Conservation (phyloP, 768 basidiomycete species). For the Russula brevipes region DNA sequence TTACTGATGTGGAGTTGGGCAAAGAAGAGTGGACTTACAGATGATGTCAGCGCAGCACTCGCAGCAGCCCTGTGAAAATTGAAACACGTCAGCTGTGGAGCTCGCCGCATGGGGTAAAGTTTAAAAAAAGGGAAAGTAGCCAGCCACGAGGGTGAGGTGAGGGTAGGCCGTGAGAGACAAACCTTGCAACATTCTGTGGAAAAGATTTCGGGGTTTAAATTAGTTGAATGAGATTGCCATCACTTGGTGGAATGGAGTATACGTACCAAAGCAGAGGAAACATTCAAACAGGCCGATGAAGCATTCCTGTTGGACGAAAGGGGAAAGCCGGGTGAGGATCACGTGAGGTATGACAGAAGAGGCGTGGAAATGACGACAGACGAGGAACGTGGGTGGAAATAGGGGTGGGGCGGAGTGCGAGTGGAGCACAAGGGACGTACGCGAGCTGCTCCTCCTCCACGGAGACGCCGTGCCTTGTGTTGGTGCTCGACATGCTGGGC, state of each 20-base stretch:
- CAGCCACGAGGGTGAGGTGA: not conserved
- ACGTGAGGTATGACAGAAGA: not conserved
- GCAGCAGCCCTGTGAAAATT: slow-evolving; percentile 52
- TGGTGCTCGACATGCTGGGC: slow-evolving; percentile 35
- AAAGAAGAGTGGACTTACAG: slow-evolving; percentile 42
- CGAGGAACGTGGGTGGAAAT: not conserved
- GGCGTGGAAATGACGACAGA: not conserved
- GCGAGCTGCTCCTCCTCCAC: slow-evolving; percentile 61
- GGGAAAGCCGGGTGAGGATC: slow-evolving; percentile 3
- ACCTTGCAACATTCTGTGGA: slow-evolving; percentile 67
- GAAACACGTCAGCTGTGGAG: not conserved
- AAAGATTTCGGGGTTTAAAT: not conserved
- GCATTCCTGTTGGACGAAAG: slow-evolving; percentile 48
- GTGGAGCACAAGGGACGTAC: not conserved
- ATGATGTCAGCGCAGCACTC: slow-evolving; percentile 65
- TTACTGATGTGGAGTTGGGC: slow-evolving; percentile 9
- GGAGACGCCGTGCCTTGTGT: slow-evolving; percentile 51
- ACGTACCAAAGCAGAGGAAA: slow-evolving; percentile 70
- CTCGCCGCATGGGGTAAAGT: not conserved
- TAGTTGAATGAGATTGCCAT: too few relatives aligned
- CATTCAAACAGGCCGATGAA: slow-evolving; percentile 56
- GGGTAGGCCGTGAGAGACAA: slow-evolving; percentile 18
- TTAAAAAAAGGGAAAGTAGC: not conserved
- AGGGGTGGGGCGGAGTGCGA: not conserved
- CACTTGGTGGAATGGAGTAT: not conserved